These are phyloP conservation scores for Xerophyta viscosa DNA, from an alignment of 106 monocot genomes.

Conservation along the genomic window DNA sequence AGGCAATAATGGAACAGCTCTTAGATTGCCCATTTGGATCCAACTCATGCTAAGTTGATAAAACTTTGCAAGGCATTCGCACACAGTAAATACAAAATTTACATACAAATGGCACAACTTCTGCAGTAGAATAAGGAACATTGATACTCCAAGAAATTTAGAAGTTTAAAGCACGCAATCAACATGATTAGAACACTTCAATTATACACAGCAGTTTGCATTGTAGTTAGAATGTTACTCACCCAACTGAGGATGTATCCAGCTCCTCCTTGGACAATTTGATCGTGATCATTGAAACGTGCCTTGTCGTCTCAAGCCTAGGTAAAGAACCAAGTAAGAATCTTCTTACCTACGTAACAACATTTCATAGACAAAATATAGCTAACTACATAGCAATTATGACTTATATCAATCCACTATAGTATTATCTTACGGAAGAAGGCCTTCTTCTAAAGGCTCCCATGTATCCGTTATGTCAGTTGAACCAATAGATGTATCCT, in stretches of 20 bases:
- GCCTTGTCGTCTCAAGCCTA: conserved; percentile 64
- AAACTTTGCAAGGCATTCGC: too few relatives aligned
- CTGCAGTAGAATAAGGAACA: neutral
- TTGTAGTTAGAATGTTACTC: neutral
- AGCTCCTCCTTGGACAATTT: conserved; percentile 48
- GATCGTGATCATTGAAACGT: conserved; percentile 58
- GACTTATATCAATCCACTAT: too few relatives aligned
- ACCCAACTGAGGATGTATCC: conserved; percentile 52
- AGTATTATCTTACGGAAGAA: conserved; percentile 62
- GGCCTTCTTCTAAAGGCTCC: conserved; percentile 93
- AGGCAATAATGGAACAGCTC: too few relatives aligned
- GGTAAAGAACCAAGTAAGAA: neutral
- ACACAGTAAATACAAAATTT: too few relatives aligned
- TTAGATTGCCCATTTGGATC: too few relatives aligned
- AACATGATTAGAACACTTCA: too few relatives aligned
- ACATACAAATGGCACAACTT: too few relatives aligned
- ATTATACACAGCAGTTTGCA: too few relatives aligned
- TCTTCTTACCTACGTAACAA: neutral
- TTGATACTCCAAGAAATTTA: too few relatives aligned
- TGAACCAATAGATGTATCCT: conserved; percentile 57
- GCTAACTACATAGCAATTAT: neutral
- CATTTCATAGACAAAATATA: neutral
- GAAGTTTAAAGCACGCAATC: neutral
- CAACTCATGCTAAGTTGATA: too few relatives aligned
- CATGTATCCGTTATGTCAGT: conserved; percentile 87